phyloP scores from a whole-genome alignment of 2,329 filamentous ascomycete species.

The Diaporthe ampelina region DNA sequence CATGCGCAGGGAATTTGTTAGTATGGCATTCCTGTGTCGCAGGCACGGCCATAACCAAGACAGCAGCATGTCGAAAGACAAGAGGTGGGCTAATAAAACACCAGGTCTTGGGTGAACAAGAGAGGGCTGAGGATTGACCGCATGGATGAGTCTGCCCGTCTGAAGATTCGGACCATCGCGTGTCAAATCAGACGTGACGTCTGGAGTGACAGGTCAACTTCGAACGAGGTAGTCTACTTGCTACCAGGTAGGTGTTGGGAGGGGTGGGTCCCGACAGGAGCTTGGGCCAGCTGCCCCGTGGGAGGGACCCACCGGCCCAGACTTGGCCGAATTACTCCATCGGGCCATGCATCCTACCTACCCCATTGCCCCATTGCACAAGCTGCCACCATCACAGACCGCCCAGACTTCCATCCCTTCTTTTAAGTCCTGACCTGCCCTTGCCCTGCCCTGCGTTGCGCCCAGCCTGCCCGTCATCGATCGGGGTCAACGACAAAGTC shows the following conservation, averaged over 20 bases:
- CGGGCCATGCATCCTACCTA: constrained; percentile 6
- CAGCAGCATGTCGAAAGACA: background rate
- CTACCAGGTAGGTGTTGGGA: background rate
- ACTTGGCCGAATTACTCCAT: constrained; percentile 11
- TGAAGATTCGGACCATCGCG: constrained; percentile 21
- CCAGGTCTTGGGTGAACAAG: background rate
- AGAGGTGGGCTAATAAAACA: background rate
- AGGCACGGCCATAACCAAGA: background rate
- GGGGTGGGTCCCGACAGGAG: constrained; percentile 20
- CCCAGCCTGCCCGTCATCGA: constrained; percentile 6
- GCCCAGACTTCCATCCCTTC: constrained; percentile 7
- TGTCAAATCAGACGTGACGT: constrained; percentile 31
- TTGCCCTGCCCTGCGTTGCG: background rate
- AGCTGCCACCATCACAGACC: background rate
- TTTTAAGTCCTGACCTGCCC: background rate
- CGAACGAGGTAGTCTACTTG: background rate
- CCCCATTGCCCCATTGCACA: background rate
- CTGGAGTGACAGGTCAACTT: constrained; percentile 24
- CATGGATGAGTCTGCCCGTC: constrained; percentile 14
- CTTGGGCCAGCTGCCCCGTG: background rate
- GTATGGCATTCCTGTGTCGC: background rate
- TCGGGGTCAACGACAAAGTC: background rate
- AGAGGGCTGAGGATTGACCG: background rate
- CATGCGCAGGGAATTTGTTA: background rate
- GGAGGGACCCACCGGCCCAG: background rate